Percentiles rank a stretch among this genome's conserved stretches.
phyloP scores from a whole-genome alignment of 108 stramenopile genomes.

The Cyclotella atomus region DNA sequence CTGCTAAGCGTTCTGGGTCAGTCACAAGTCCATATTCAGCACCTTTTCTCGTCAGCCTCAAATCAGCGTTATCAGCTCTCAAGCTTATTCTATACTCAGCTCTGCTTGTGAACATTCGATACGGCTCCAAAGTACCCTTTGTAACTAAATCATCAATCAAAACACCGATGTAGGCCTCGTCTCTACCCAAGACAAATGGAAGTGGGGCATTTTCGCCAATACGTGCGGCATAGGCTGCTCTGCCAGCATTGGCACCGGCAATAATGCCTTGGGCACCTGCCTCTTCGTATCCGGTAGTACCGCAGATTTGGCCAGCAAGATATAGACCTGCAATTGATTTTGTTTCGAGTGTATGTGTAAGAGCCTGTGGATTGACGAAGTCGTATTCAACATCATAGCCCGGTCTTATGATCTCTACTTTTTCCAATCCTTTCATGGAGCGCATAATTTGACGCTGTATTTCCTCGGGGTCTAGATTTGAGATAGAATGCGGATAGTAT shows the following conservation, averaged over 20 bases:
- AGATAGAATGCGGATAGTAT: background rate
- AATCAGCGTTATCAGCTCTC: constrained; percentile 96
- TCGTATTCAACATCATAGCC: constrained; percentile 92
- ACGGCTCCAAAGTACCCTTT: constrained; percentile 93
- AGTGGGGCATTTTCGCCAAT: constrained; percentile 54
- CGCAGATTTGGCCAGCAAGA: constrained; percentile 98
- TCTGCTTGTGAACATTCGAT: constrained; percentile 98
- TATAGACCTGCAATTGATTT: constrained; percentile 90
- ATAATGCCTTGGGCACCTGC: constrained; percentile 97
- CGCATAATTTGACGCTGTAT: constrained; percentile 89
- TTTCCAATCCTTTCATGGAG: constrained; percentile 89
- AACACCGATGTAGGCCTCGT: constrained; percentile 97
- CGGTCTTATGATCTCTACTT: constrained; percentile 90
- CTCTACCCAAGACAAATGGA: constrained; percentile 91
- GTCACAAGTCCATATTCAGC: constrained; percentile 89
- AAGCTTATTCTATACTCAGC: constrained; percentile 94
- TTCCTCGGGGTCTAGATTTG: constrained; percentile 81
- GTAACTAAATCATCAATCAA: constrained; percentile 98
- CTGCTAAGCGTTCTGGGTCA: constrained; percentile 81
- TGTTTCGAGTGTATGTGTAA: constrained; percentile 93
- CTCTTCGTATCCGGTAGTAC: constrained; percentile 99
- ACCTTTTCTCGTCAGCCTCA: constrained; percentile 92
- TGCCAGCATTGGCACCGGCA: constrained; percentile 94
- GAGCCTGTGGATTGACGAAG: constrained; percentile 93
- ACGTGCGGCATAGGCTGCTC: constrained; percentile 59